Evolutionary conservation across 306 rosid genomes (phyloP).

Genomic region (Ziziphus jujuba): DNA sequence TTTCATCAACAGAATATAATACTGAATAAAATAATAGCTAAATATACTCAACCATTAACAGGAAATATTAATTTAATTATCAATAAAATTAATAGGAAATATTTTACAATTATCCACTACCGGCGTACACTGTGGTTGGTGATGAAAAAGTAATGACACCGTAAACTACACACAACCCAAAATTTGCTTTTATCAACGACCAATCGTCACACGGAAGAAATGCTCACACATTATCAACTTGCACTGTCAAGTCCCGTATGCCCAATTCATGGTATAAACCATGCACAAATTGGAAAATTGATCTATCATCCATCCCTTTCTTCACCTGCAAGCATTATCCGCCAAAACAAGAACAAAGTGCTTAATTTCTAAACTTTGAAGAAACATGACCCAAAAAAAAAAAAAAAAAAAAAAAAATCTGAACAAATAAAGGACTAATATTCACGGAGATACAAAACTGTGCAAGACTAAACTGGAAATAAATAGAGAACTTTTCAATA

Average conservation of each 20-base stretch:
- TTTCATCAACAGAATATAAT: no score
- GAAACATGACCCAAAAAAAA: not conserved
- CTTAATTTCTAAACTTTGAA: not conserved
- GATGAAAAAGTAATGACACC: no score
- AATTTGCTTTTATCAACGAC: no score
- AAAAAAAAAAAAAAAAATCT: not conserved
- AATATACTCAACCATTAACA: no score
- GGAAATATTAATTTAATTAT: no score
- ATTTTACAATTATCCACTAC: no score
- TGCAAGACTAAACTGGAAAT: no score
- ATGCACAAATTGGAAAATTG: conserved; percentile 72
- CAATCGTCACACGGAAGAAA: conserved; percentile 6
- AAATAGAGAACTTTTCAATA: not conserved
- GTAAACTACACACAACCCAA: no score
- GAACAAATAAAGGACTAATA: not conserved
- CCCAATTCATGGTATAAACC: conserved; percentile 90
- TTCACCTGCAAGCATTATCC: conserved; percentile 54
- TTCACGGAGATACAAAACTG: not conserved
- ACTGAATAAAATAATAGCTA: no score
- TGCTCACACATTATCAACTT: conserved; percentile 54
- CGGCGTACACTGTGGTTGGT: no score
- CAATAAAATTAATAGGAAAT: no score
- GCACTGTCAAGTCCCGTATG: conserved; percentile 80
- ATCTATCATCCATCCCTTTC: conserved; percentile 65
- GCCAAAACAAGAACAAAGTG: conserved; percentile 17